Evolutionary conservation across 345 rosid species (phyloP), one percentile per base, ranked within the genome.

Genomic region (Durio zibethinus): DNA sequence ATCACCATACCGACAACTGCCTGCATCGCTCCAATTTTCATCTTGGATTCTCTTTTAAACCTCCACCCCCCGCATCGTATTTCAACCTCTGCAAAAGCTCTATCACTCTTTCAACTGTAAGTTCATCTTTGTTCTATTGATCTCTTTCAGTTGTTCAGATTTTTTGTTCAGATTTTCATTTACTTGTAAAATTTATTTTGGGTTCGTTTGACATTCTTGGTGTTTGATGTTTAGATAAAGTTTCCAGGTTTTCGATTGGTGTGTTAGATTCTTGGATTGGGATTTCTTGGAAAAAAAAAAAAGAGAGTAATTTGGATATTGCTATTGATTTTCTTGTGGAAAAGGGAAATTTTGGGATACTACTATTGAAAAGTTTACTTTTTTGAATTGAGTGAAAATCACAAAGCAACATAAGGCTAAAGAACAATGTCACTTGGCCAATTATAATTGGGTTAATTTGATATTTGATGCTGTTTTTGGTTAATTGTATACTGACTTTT

Each of bases 111-210:
- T 61, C 60, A 20, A 31, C 75, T 33, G 60, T 71, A n/a, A 50
- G 40, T 31, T 70, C 7, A 2, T 20, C 20, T n/a, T 15, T 1
- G 4, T 20, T 1, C 16, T 15, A 21, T 70, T 20, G 27, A 71
- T 71, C 61, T 31, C 61, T 50, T 31, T 18, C 43, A 10, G 16
- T 71, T 70, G 21, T 33, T 38, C 75, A 71, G 40, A 48, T 70
- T 47, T 48, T 48, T 71, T 70, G 21, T 33, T 38, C 75, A 71
- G 40, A 48, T 70, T 47, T 48, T 48, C 40, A 48, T 29, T 70
- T 48, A 7, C 9, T 47, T 29, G 25, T 48, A 20, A 45, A 0
- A 23, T 0, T 71, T 71, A 10, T 70, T 43, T 70, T 67, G 18
- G 23, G 25, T 48, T 31, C 8, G 10, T 31, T 18, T 10, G 27